Conservation (phyloP, 208 protist species). For the Vickermania ingenoplastis region DNA sequence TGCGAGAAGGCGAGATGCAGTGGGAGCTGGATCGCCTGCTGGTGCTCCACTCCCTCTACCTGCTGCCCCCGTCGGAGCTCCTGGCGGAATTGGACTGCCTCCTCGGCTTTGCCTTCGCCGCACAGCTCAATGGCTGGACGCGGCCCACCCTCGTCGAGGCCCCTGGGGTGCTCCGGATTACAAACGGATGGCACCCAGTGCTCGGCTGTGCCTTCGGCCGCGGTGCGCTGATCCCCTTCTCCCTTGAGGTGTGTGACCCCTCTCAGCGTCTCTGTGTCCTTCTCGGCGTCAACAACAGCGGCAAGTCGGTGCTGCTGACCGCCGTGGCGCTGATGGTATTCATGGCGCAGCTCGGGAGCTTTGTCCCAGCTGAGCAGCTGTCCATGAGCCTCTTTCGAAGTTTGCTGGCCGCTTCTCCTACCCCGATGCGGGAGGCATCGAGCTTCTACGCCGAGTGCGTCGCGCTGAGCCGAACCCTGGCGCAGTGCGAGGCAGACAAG, state of each 20-base stretch:
- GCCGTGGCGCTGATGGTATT: conserved; percentile 90
- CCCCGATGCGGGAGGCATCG: conserved; percentile 12
- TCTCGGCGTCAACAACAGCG: conserved; percentile 82
- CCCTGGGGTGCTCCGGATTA: conserved; percentile 38
- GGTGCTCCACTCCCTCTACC: conserved; percentile 41
- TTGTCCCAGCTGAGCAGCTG: conserved; percentile 75
- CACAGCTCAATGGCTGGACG: conserved; percentile 57
- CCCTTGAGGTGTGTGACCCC: conserved; percentile 16
- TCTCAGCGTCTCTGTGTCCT: conserved; percentile 55
- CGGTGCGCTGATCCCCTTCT: conserved; percentile 43
- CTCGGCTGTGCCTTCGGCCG: conserved; percentile 26
- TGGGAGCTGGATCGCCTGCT: conserved; percentile 47
- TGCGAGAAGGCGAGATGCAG: conserved; percentile 54
- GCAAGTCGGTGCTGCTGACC: conserved; percentile 89
- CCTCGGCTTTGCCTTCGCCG: conserved; percentile 48
- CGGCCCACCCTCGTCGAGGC: conserved; percentile 20
- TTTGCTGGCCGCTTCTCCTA: conserved; percentile 24
- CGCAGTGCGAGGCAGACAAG: no score
- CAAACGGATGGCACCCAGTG: conserved; percentile 62
- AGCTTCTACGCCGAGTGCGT: conserved; percentile 71
- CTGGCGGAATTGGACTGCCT: conserved; percentile 75
- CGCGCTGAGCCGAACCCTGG: conserved; percentile 51
- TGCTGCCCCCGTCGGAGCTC: conserved; percentile 36
- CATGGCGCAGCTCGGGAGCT: conserved; percentile 89
- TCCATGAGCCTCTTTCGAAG: conserved; percentile 41